Base-by-base conservation (phyloP, 1,139 yeast genomes). In the Suhomyces taliae region DNA sequence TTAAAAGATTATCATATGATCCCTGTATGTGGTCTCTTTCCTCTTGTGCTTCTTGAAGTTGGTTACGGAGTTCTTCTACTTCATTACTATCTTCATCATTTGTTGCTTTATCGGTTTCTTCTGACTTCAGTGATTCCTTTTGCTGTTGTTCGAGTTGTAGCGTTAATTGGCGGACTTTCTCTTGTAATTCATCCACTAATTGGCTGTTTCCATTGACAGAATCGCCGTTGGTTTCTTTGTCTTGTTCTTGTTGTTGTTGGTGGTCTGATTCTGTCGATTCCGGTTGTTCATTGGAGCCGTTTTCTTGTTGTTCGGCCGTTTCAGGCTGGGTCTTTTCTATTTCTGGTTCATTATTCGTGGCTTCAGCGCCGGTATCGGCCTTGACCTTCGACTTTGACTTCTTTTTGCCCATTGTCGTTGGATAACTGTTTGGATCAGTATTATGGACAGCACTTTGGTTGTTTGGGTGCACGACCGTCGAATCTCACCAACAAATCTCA, bases 1-100 rank as follows among this genome's bases (percentile, higher is more conserved):
- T 85, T 49, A 90, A 69, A 19, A 93, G 70, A n/a, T 78, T 75
- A 54, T 90, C 89, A 62, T 91, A 90, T 51, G 87, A 87, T 8
- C 79, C 76, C 55, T 87, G 87, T 29, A 82, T 76, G 34, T 82
- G 81, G 50, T 83, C 89, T 43, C 89, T 76, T 54, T 89, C 95
- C 27, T 54, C 44, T 44, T 62, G 65, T 3, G 62, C 58, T 27
- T 27, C 14, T 14, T 43, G 36, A 8, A 46, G 42, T 14, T 46
- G 36, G 3, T 15, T 6, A 11, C 33, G 41, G 26, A 46, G 36
- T 9, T 27, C 7, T 6, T 34, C 29, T 34, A 33, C 8, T 10
- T 39, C 41, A 9, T n/a, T 14, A 26, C 8, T 42, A 34, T 34
- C 38, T 14, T 29, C 34, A 8, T n/a, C 15, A 9, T 8, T 41